A percentile compares a stretch with the other conserved stretches of the same genome.
phyloP scores from a whole-genome alignment of 768 basidiomycete species.

The Mycena kentingensis region DNA sequence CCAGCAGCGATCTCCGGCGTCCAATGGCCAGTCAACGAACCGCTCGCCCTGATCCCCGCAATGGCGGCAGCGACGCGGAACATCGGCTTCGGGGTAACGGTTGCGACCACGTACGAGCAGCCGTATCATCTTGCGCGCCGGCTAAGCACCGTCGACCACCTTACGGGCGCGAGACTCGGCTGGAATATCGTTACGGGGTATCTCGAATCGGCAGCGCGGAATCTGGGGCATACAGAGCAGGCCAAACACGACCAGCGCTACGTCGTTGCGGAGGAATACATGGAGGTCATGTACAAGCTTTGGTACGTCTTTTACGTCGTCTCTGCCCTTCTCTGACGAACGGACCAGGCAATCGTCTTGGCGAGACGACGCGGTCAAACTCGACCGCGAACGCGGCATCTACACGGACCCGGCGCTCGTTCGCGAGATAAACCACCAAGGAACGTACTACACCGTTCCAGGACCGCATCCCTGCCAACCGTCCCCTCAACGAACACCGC shows the following conservation, averaged over 20 bases:
- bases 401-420: neutral
- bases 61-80: neutral
- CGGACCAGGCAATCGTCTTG: neutral
- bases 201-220: neutral
- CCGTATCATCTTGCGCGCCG: neutral
- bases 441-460: neutral
- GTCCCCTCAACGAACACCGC: neutral
- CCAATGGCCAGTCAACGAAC: neutral
- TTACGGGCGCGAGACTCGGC: neutral
- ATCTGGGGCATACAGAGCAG: neutral
- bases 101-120: neutral
- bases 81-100: neutral
- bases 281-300: neutral
- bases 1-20: neutral
- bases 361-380: neutral
- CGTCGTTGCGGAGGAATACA: neutral
- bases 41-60: neutral
- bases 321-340: neutral
- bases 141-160: neutral
- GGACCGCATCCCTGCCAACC: neutral
- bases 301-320: neutral
- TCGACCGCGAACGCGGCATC: neutral
- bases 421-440: neutral
- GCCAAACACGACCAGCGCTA: neutral
- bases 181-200: neutral